Percentiles rank a stretch among this genome's conserved stretches.
Evolutionary conservation across 306 rosid species (phyloP).

Genomic region (Erythrophleum fordii): DNA sequence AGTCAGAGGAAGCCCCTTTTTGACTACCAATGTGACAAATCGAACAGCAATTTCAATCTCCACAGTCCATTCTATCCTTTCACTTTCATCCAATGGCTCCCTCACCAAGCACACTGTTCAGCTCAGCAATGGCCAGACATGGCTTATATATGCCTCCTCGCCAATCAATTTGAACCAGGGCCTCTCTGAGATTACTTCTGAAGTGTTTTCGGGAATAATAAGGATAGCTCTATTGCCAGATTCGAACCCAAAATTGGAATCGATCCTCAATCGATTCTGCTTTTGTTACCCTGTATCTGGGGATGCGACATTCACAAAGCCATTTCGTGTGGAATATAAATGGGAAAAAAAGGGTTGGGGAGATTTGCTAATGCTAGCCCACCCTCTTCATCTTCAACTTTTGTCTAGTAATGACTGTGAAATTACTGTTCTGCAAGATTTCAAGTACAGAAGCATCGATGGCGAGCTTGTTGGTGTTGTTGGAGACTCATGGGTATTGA

Average conservation of each 20-base stretch:
- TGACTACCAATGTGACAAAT: slow-evolving; percentile 57
- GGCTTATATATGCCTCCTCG: slow-evolving; percentile 74
- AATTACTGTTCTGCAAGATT: slow-evolving; percentile 53
- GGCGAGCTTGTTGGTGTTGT: slow-evolving; percentile 91
- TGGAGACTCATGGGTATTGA: slow-evolving; percentile 74
- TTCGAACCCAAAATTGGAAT: slow-evolving; percentile 39
- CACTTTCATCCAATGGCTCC: slow-evolving; percentile 54
- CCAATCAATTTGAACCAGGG: slow-evolving; percentile 50
- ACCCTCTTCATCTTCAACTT: slow-evolving; percentile 80
- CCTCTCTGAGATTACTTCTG: slow-evolving; percentile 58
- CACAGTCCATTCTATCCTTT: slow-evolving; percentile 70
- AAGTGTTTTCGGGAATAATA: slow-evolving; percentile 65
- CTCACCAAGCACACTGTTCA: slow-evolving; percentile 60
- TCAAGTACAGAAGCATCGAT: slow-evolving; percentile 79
- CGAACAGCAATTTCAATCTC: slow-evolving; percentile 60
- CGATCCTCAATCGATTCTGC: slow-evolving; percentile 62
- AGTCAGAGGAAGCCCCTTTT: slow-evolving; percentile 85
- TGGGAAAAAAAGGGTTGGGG: slow-evolving; percentile 84
- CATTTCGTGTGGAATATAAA: slow-evolving; percentile 65
- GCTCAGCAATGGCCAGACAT: slow-evolving; percentile 80
- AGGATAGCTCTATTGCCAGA: slow-evolving; percentile 69
- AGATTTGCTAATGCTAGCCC: slow-evolving; percentile 76
- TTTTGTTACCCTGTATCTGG: slow-evolving; percentile 85
- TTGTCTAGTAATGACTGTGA: slow-evolving; percentile 40
- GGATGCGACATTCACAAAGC: slow-evolving; percentile 56